Evolutionary conservation across 2,329 filamentous ascomycete genomes (phyloP).

Genomic region (Cryphonectria parasitica): DNA sequence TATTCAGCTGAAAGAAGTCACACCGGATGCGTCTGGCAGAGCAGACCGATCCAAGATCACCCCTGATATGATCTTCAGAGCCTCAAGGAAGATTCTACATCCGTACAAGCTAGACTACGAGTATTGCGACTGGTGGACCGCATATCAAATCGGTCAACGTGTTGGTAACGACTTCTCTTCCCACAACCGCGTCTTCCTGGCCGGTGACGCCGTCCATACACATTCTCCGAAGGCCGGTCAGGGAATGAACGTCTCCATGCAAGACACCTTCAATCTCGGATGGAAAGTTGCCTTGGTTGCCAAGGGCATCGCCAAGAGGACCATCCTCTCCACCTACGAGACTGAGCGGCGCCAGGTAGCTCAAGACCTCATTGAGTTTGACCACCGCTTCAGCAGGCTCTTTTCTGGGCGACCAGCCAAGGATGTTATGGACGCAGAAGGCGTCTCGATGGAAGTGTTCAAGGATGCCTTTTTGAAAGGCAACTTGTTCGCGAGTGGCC

Average conservation of each 20-base stretch:
- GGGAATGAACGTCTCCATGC: slow-evolving; percentile 75
- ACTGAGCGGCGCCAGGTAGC: slow-evolving; percentile 62
- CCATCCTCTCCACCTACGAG: slow-evolving; percentile 55
- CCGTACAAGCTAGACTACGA: slow-evolving; percentile 70
- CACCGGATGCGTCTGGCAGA: slow-evolving; percentile 49
- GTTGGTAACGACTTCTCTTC: slow-evolving; percentile 61
- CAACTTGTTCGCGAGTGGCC: slow-evolving; percentile 55
- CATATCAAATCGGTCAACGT: slow-evolving; percentile 70
- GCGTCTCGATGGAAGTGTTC: slow-evolving; percentile 66
- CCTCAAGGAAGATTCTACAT: slow-evolving; percentile 65
- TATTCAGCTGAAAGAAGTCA: slow-evolving; percentile 61
- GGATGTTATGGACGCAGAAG: slow-evolving; percentile 62
- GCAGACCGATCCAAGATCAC: slow-evolving; percentile 66
- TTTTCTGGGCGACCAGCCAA: slow-evolving; percentile 62
- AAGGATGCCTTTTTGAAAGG: slow-evolving; percentile 63
- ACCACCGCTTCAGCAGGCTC: slow-evolving; percentile 59
- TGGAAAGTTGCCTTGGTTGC: slow-evolving; percentile 58
- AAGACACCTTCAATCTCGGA: slow-evolving; percentile 63
- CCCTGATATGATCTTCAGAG: slow-evolving; percentile 63
- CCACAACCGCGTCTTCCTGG: slow-evolving; percentile 66
- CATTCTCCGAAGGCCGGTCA: slow-evolving; percentile 67
- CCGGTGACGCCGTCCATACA: slow-evolving; percentile 67
- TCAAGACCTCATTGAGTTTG: slow-evolving; percentile 67
- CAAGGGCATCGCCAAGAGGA: slow-evolving; percentile 47
- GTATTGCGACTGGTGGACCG: slow-evolving; percentile 69